These are phyloP conservation scores for Aphanomyces stellatus DNA, from an alignment of 352 stramenopile species.

Conservation along the genomic window DNA sequence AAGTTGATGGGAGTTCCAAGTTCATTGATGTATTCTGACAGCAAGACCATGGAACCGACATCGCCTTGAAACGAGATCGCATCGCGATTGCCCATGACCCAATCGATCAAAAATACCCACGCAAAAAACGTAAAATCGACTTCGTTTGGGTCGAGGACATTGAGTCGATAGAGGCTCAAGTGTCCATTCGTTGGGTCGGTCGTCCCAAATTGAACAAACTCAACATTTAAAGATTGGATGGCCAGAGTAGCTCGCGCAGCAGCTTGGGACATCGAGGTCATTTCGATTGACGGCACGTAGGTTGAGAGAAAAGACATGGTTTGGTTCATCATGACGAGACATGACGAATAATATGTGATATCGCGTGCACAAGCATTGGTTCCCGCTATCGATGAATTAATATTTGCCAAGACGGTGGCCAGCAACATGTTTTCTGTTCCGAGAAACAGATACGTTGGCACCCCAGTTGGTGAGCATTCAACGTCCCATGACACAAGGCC, in stretches of 20 bases:
- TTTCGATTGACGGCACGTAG: background rate
- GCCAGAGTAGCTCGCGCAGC: background rate
- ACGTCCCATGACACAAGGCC: too few species aligned
- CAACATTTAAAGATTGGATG: background rate
- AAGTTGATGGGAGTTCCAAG: background rate
- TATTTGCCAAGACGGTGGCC: background rate
- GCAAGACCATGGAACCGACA: background rate
- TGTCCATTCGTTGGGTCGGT: background rate
- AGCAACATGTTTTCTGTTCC: too few species aligned
- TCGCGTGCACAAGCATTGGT: too few species aligned
- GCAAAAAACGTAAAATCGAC: background rate
- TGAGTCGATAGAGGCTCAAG: background rate
- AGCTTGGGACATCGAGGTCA: background rate
- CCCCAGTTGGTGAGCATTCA: too few species aligned
- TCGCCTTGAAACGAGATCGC: slow-evolving; percentile 3
- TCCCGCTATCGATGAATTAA: too few species aligned
- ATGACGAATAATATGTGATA: too few species aligned
- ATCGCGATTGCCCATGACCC: background rate
- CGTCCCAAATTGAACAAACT: slow-evolving; percentile 4
- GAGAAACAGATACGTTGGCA: too few species aligned
- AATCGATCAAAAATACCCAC: background rate
- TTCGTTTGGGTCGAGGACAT: background rate
- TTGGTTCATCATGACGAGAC: too few species aligned
- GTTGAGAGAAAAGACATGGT: background rate
- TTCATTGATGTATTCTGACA: background rate